Base-by-base conservation (phyloP, 176 grass and related monocot genomes). In the Triticum turgidum region DNA sequence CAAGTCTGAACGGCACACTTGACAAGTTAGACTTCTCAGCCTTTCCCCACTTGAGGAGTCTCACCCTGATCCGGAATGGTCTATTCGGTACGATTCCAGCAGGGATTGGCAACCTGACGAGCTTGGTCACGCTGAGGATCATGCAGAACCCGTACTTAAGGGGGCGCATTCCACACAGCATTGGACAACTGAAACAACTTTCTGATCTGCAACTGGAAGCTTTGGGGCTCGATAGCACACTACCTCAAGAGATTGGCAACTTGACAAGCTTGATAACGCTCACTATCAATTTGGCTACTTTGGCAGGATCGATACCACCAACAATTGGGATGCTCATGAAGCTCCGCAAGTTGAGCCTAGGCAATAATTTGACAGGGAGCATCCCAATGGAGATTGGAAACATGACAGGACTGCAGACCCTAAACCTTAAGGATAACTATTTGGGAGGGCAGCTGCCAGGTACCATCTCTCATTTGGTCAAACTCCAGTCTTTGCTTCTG, bases 131-230 rank as follows among this genome's bases (percentile, higher is more conserved):
- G 42, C 2, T 42, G 38, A 1, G 8, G 38, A 41, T 29, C 29
- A 29, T 29, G 29, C 1, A 29, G 29, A 39, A 44, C 42, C 9
- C 3, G 10, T 11, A 3, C 11, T 44, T 44, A 11, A 44, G 42
- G 3, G 42, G 42, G 10, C 0, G 10, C 42, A 44, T 44, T 44
- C 42, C 42, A 0, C 42, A 3, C 2, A 44, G 3, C 10, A 11
- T 44, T 44, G 9, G 3, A 10, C 9, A 44, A 11, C 42, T 44
- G 42, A 44, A 11, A 11, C 42, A 44, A 3, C 42, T 44, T 44
- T 10, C 2, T 3, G 0, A 11, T 1, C 42, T 44, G 10, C 3
- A 1, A 44, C 0, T 44, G 42, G 0, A 0, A 15, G 2, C 0
- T 32, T 65, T 65, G 5, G 27, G 27, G 12, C 25, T 65, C 1